A percentile compares a stretch with the other conserved stretches of the same genome.
phyloP scores from a whole-genome alignment of 805 yeast genomes.

The Kodamaea restingae region DNA sequence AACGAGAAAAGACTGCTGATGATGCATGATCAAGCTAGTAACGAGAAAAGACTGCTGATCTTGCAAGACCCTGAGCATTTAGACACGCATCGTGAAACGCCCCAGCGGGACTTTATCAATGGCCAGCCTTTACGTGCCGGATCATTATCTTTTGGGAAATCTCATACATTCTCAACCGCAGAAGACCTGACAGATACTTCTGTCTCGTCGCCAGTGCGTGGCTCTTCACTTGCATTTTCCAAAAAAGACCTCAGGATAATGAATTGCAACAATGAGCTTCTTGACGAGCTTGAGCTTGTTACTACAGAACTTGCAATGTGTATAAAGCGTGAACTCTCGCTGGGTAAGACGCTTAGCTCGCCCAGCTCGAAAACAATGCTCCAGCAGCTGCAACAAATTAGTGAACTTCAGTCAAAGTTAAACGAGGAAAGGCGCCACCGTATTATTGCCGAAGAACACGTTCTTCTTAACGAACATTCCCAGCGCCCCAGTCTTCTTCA shows the following conservation, averaged over 20 bases:
- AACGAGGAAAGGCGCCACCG: constrained; percentile 63
- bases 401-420: constrained; percentile 52
- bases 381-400: constrained; percentile 32
- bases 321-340: constrained; percentile 60
- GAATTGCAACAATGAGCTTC: constrained; percentile 53
- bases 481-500: constrained; percentile 51
- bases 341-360: constrained; percentile 44
- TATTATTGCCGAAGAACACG: constrained; percentile 68
- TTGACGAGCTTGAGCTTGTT: constrained; percentile 62
- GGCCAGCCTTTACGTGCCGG: background rate
- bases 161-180: background rate
- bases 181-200: background rate
- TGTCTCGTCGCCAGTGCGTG: background rate
- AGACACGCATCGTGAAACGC: background rate
- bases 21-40: too few relatives aligned
- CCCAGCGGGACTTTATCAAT: background rate
- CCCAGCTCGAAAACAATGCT: constrained; percentile 28
- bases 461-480: constrained; percentile 52
- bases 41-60: too few relatives aligned
- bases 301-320: constrained; percentile 72
- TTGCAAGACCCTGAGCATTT: too few relatives aligned
- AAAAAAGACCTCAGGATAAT: constrained; percentile 61
- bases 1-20: too few relatives aligned
- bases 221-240: constrained; percentile 29
- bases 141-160: background rate